Conservation (phyloP, 768 basidiomycete species). For the Lactarius quietus region DNA sequence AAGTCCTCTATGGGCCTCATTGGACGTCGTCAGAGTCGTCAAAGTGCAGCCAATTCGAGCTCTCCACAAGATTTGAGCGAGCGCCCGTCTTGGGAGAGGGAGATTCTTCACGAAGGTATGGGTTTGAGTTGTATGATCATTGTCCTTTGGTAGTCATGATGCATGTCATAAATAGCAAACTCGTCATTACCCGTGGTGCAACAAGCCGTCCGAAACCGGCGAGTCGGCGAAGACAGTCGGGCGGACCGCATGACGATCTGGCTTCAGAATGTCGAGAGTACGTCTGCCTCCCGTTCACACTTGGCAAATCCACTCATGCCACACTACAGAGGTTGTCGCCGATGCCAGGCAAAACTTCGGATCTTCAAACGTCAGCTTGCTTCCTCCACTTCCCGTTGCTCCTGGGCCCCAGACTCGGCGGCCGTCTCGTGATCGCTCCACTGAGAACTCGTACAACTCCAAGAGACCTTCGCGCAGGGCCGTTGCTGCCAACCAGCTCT, state of each 20-base stretch:
- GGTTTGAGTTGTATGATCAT: neutral
- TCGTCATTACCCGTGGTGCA: slow-evolving; percentile 53
- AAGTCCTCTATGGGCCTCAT: slow-evolving; percentile 47
- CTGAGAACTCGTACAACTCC: slow-evolving; percentile 39
- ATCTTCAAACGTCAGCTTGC: slow-evolving; percentile 41
- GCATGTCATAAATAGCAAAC: slow-evolving; percentile 35
- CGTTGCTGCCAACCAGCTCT: slow-evolving; percentile 68
- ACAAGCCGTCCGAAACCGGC: slow-evolving; percentile 51
- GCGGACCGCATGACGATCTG: slow-evolving; percentile 73
- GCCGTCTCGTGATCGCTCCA: slow-evolving; percentile 50
- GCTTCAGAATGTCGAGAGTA: slow-evolving; percentile 83
- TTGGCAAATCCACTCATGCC: slow-evolving; percentile 1
- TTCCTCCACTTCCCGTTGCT: slow-evolving; percentile 61
- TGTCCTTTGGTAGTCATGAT: neutral
- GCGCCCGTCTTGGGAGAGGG: slow-evolving; percentile 48
- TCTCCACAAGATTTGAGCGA: slow-evolving; percentile 30
- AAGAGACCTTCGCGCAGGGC: slow-evolving; percentile 60
- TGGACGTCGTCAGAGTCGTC: slow-evolving; percentile 17
- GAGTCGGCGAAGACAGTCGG: slow-evolving; percentile 49
- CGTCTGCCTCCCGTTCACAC: slow-evolving; percentile 32
- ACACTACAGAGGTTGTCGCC: slow-evolving; percentile 64
- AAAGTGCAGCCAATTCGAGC: slow-evolving; percentile 3
- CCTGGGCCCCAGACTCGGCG: slow-evolving; percentile 29
- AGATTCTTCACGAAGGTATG: slow-evolving; percentile 43
- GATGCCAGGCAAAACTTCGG: slow-evolving; percentile 76